Evolutionary conservation across 768 basidiomycete genomes (phyloP).

Genomic region (Termitomyces sp.): DNA sequence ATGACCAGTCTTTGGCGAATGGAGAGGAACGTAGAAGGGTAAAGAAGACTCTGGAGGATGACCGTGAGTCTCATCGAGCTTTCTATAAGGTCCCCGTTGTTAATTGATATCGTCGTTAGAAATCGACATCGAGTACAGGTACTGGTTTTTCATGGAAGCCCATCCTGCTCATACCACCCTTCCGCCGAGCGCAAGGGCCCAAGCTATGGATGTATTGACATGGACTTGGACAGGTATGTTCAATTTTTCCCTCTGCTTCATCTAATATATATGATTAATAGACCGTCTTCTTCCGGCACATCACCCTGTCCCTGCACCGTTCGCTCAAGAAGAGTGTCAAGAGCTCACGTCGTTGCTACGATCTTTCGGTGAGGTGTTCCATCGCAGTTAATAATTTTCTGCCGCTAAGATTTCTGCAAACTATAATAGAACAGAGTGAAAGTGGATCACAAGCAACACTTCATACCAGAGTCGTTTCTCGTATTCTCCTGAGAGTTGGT

Average conservation of each 20-base stretch:
- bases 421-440: slow-evolving; percentile 24
- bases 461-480: slow-evolving; percentile 60
- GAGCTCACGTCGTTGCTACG: slow-evolving; percentile 61
- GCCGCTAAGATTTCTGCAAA: background rate
- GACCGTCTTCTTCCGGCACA: slow-evolving; percentile 67
- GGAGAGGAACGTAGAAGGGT: slow-evolving; percentile 18
- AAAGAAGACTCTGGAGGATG: slow-evolving; percentile 28
- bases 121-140: slow-evolving; percentile 70
- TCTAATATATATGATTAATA: slow-evolving; percentile 15
- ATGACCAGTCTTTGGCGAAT: slow-evolving; percentile 32
- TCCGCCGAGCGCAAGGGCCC: slow-evolving; percentile 47
- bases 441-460: slow-evolving; percentile 39
- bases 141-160: slow-evolving; percentile 76
- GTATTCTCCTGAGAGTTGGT: slow-evolving; percentile 67
- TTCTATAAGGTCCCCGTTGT: background rate
- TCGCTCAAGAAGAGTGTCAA: slow-evolving; percentile 72
- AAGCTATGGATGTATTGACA: slow-evolving; percentile 70
- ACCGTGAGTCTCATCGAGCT: slow-evolving; percentile 30
- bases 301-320: slow-evolving; percentile 54
- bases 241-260: background rate
- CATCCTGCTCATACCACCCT: slow-evolving; percentile 71
- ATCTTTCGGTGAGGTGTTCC: slow-evolving; percentile 26
- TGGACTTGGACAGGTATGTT: slow-evolving; percentile 73
- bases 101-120: slow-evolving; percentile 30
- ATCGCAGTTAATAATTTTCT: background rate